Evolutionary conservation across 2,329 filamentous ascomycete genomes (phyloP).

Genomic region (Didymosphaeria variabile): DNA sequence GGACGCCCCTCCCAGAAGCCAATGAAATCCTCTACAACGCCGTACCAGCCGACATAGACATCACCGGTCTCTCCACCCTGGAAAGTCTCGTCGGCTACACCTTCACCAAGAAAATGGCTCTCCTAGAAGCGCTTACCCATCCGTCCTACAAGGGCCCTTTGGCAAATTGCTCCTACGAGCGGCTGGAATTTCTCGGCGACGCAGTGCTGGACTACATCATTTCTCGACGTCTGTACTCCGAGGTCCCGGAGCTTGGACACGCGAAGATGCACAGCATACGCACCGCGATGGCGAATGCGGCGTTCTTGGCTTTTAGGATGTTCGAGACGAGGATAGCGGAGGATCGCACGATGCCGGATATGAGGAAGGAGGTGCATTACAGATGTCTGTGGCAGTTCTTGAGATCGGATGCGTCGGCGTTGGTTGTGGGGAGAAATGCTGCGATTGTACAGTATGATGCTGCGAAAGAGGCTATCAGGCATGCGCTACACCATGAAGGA

Average conservation of each 20-base stretch:
- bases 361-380: conserved; percentile 36
- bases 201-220: conserved; percentile 83
- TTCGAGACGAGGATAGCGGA: conserved; percentile 61
- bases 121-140: conserved; percentile 85
- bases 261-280: conserved; percentile 79
- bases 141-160: conserved; percentile 62
- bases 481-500: conserved; percentile 59
- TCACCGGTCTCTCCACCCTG: conserved; percentile 52
- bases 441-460: conserved; percentile 58
- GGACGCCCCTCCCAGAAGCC: conserved; percentile 35
- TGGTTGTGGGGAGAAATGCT: conserved; percentile 59
- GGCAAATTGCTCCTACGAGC: conserved; percentile 68
- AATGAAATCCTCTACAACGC: conserved; percentile 38
- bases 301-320: conserved; percentile 79
- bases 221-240: conserved; percentile 67
- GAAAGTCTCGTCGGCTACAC: conserved; percentile 75
- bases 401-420: conserved; percentile 62
- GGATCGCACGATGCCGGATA: conserved; percentile 22
- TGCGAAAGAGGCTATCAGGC: conserved; percentile 60
- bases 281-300: conserved; percentile 79
- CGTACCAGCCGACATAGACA: conserved; percentile 20
- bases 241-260: conserved; percentile 59
- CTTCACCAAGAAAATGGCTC: conserved; percentile 72
- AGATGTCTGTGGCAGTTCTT: conserved; percentile 74
- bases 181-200: conserved; percentile 89